Conservation (phyloP, 2,329 filamentous ascomycete species). For the Fusarium temperatum region DNA sequence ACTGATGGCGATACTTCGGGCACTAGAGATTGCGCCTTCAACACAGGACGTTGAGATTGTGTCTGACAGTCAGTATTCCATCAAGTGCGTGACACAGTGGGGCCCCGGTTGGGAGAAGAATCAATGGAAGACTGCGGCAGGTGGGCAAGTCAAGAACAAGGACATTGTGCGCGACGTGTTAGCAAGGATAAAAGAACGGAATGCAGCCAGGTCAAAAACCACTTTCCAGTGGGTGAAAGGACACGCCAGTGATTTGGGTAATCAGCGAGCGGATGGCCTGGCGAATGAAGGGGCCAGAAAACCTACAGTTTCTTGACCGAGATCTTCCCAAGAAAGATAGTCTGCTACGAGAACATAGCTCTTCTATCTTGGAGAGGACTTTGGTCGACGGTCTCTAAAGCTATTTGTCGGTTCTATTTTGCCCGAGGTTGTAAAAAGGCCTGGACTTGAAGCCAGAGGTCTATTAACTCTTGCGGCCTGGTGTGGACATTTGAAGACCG, state of each 20-base stretch:
- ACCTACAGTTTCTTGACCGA: slow-evolving; percentile 8
- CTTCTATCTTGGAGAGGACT: not conserved
- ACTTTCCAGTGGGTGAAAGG: slow-evolving; percentile 91
- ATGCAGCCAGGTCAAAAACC: slow-evolving; percentile 67
- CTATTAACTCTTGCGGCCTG: not conserved
- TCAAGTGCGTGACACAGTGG: slow-evolving; percentile 90
- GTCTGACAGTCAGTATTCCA: slow-evolving; percentile 91
- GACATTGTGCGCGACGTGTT: slow-evolving; percentile 82
- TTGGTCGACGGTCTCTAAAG: not conserved
- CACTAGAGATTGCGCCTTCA: slow-evolving; percentile 77
- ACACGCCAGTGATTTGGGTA: slow-evolving; percentile 77
- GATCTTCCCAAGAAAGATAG: not conserved
- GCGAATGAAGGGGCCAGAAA: slow-evolving; percentile 64
- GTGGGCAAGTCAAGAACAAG: slow-evolving; percentile 82
- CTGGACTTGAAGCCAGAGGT: not conserved
- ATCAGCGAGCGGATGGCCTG: slow-evolving; percentile 80
- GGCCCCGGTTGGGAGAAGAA: slow-evolving; percentile 78
- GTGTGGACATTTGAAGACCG: not conserved
- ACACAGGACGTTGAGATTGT: slow-evolving; percentile 77
- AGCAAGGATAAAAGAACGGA: slow-evolving; percentile 74
- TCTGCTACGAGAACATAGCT: not conserved
- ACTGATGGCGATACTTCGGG: slow-evolving; percentile 85
- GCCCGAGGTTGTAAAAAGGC: not conserved
- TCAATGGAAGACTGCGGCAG: slow-evolving; percentile 77
- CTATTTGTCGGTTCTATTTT: not conserved